Evolutionary conservation across 2,329 filamentous ascomycete genomes (phyloP), one percentile per base, ranked within the genome.

Genomic region (Cercospora citrullina): DNA sequence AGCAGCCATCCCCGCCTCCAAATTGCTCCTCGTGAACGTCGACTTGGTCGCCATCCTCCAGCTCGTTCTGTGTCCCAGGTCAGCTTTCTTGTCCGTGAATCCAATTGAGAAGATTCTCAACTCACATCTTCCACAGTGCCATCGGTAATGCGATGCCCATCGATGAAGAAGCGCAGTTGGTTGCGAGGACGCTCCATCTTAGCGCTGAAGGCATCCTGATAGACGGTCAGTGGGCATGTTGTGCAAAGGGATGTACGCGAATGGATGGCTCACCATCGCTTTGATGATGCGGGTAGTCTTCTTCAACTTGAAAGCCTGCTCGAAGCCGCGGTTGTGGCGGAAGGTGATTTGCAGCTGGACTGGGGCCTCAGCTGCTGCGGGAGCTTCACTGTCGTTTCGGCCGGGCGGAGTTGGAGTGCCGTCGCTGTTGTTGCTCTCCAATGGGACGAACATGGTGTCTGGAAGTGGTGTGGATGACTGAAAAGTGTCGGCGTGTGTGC

Each of bases 291-390:
- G 71, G 16, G 72, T 75, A 16, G 66, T 69, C 2, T 58, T 21
- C 65, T 77, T 77, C n/a, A 76, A 30, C 53, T 69, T 72, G 67
- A 75, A 75, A 3, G 48, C 23, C 8, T 74, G 51, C 23, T 71
- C 68, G 58, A 62, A 53, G 67, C 68, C 71, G 28, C 31, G 66
- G n/a, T 55, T 33, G 60, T 73, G 69, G 23, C 57, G 61, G 70
- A 77, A 71, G 1, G 21, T 65, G 55, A 76, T 48, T n/a, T 31
- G 63, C 23, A 74, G 1, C n/a, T 33, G 63, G n/a, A 5, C 31
- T 18, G 66, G 48, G 4, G 12, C 55, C 5, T 31, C 18, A n/a
- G 55, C n/a, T 23, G 55, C 7, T 1, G n/a, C 7, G 16, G 55
- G 55, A 10, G 9, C 28, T 5, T 28, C 30, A 30, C 30, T 18